These are phyloP conservation scores for Malus hybrid DNA, from an alignment of 331 rosid genomes.

Conservation along the genomic window DNA sequence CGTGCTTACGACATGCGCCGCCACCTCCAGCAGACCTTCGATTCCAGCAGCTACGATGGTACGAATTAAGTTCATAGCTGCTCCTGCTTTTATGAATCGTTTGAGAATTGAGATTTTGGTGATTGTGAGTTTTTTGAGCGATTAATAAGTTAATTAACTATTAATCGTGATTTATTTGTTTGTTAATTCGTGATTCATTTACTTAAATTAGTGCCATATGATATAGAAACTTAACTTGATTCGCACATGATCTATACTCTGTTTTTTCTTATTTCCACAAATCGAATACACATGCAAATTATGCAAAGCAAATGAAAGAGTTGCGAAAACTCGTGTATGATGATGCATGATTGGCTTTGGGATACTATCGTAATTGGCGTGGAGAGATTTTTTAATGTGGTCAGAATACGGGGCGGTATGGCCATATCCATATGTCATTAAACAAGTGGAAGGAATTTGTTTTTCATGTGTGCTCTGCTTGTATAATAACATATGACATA, in stretches of 20 bases:
- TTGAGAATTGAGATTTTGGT: not conserved
- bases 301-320: not conserved
- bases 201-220: not conserved
- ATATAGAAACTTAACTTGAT: not conserved
- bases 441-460: too few species aligned
- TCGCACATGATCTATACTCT: not conserved
- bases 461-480: too few species aligned
- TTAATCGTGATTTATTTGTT: not conserved
- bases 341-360: not conserved
- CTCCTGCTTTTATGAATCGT: not conserved
- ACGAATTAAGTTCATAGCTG: not conserved
- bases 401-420: too few species aligned
- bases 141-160: not conserved
- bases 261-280: not conserved
- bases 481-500: too few species aligned
- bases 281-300: not conserved
- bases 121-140: not conserved
- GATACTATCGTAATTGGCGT: too few species aligned
- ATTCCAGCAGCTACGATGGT: slow-evolving; percentile 92
- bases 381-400: too few species aligned
- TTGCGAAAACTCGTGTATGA: not conserved
- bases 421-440: too few species aligned
- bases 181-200: not conserved
- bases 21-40: slow-evolving; percentile 73
- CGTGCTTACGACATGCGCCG: slow-evolving; percentile 96